Conservation (phyloP, 176 grass and related monocot genomes). For the Guadua angustifolia region DNA sequence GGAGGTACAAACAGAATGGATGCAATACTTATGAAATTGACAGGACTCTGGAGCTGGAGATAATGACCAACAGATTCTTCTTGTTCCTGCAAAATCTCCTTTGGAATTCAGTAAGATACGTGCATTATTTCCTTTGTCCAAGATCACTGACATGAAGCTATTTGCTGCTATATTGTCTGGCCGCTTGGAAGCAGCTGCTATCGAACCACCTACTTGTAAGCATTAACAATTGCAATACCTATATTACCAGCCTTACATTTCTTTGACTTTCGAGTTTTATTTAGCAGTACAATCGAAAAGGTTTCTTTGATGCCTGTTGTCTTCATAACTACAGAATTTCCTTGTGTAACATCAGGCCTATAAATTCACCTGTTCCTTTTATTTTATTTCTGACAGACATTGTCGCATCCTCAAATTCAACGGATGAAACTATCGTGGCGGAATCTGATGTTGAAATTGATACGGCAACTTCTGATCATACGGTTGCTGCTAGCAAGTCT, state of each 20-base stretch:
- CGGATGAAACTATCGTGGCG: constrained; percentile 83
- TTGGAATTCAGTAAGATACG: constrained; percentile 74
- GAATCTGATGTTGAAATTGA: constrained; percentile 90
- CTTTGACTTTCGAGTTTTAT: background rate
- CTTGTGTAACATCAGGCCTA: background rate
- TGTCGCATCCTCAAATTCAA: constrained; percentile 79
- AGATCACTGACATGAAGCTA: constrained; percentile 80
- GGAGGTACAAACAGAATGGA: constrained; percentile 50
- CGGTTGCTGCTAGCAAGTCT: constrained; percentile 39
- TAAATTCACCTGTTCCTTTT: background rate
- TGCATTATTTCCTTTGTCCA: constrained; percentile 66
- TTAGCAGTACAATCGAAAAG: background rate
- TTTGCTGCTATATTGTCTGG: constrained; percentile 80
- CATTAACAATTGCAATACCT: constrained; percentile 18
- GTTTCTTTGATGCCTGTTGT: background rate
- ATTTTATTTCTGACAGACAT: constrained; percentile 60
- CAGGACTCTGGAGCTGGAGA: constrained; percentile 73
- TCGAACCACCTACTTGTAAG: constrained; percentile 94
- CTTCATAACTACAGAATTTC: background rate
- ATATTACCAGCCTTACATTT: background rate
- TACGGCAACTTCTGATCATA: constrained; percentile 67
- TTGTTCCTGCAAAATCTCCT: constrained; percentile 71
- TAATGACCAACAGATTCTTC: constrained; percentile 70
- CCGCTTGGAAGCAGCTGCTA: constrained; percentile 65
- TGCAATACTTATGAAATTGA: constrained; percentile 40